Evolutionary conservation across 2,329 filamentous ascomycete species (phyloP).

Genomic region (Polychaeton citri): DNA sequence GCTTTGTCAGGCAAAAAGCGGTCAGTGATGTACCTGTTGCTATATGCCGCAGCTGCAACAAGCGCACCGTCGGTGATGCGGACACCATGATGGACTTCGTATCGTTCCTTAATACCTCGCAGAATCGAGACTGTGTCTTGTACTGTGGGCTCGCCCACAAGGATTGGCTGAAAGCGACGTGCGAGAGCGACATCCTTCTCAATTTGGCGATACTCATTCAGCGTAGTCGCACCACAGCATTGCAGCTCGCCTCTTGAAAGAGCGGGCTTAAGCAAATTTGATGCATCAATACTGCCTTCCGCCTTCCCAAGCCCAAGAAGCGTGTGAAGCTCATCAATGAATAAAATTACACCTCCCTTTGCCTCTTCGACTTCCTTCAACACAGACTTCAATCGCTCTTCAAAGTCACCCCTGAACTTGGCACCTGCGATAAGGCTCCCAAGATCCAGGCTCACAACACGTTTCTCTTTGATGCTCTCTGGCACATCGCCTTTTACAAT

Average conservation of each 20-base stretch:
- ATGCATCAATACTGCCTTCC: conserved; percentile 92
- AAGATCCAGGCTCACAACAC: conserved; percentile 74
- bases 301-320: conserved; percentile 86
- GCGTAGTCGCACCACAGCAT: conserved; percentile 86
- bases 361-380: conserved; percentile 83
- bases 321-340: conserved; percentile 89
- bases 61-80: conserved; percentile 84
- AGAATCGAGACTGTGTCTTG: conserved; percentile 91
- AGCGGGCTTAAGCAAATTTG: conserved; percentile 85
- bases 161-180: conserved; percentile 82
- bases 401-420: conserved; percentile 91
- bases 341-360: conserved; percentile 79
- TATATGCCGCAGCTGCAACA: conserved; percentile 82
- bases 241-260: conserved; percentile 87
- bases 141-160: conserved; percentile 83
- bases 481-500: conserved; percentile 90
- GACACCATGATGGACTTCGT: conserved; percentile 94
- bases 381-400: conserved; percentile 83
- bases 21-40: conserved; percentile 93
- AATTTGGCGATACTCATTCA: conserved; percentile 83
- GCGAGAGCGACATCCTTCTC: conserved; percentile 94
- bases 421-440: conserved; percentile 90
- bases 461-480: conserved; percentile 89
- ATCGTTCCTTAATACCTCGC: conserved; percentile 91
- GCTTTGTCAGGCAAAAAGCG: conserved; percentile 94